phyloP scores from a whole-genome alignment of 257 asterid species.

The Anisodus tanguticus region DNA sequence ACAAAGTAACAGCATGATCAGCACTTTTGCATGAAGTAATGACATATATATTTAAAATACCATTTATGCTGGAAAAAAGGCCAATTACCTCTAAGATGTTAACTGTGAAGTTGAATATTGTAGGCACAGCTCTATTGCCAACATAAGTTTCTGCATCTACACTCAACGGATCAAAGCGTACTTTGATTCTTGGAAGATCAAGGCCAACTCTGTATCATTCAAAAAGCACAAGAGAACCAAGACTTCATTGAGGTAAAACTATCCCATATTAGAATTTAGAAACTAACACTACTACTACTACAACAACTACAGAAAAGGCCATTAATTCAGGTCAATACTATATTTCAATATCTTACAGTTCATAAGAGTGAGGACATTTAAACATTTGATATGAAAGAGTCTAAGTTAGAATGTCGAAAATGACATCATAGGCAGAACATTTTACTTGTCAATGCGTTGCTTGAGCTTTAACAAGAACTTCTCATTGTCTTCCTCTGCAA shows the following conservation, averaged over 20 bases:
- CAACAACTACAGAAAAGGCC: background rate
- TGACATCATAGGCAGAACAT: background rate
- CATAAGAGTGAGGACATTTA: background rate
- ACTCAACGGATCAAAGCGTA: conserved; percentile 44
- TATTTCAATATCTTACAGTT: background rate
- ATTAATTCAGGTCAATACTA: background rate
- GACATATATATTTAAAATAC: background rate
- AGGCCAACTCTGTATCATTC: conserved; percentile 43
- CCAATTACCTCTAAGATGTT: conserved; percentile 58
- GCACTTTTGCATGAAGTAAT: background rate
- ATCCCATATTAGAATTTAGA: no score
- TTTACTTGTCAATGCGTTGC: conserved; percentile 41
- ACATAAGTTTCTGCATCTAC: conserved; percentile 45
- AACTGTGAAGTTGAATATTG: conserved; percentile 48
- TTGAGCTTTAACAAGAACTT: conserved; percentile 45
- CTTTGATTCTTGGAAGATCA: conserved; percentile 47
- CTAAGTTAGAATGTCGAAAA: background rate
- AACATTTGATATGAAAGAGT: background rate
- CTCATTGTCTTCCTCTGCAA: conserved; percentile 45
- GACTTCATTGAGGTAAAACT: background rate
- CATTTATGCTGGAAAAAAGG: background rate
- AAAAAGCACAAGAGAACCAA: background rate
- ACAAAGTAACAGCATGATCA: background rate
- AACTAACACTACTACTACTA: no score
- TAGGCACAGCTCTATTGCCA: conserved; percentile 45